A percentile compares a stretch with the other conserved stretches of the same genome.
Conservation (phyloP, 768 basidiomycete species). For the Mycena metata region DNA sequence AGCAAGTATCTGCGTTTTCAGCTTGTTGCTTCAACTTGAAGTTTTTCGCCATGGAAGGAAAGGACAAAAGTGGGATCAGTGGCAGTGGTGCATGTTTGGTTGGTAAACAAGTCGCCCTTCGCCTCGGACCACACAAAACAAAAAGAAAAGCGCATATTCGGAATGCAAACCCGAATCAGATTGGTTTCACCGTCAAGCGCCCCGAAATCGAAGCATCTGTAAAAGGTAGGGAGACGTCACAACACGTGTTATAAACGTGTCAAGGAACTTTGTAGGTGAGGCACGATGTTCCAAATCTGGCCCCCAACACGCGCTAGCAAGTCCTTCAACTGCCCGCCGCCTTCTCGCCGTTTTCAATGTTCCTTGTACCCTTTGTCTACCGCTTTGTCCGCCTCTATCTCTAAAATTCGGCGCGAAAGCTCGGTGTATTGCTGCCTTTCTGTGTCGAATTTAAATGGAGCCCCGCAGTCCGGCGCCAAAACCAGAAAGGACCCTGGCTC, state of each 20-base stretch:
- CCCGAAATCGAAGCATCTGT: constrained; percentile 19
- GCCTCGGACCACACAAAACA: neutral
- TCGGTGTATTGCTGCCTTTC: neutral
- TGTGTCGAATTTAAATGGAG: constrained; percentile 15
- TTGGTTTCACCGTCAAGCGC: constrained; percentile 8
- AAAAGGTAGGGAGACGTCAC: constrained; percentile 17
- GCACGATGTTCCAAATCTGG: constrained; percentile 34
- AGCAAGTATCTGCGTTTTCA: constrained; percentile 1
- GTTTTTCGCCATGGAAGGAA: too few relatives aligned
- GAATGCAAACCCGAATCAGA: constrained; percentile 18
- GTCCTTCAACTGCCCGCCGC: constrained; percentile 29
- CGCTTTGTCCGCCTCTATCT: neutral
- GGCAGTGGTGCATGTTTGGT: neutral
- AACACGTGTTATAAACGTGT: constrained; percentile 33
- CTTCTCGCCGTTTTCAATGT: constrained; percentile 31
- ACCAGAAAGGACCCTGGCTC: neutral
- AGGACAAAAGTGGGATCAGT: too few relatives aligned
- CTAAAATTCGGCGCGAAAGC: neutral
- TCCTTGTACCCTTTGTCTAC: constrained; percentile 19
- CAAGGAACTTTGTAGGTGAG: constrained; percentile 19
- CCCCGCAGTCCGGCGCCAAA: constrained; percentile 6
- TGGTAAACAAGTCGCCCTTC: neutral
- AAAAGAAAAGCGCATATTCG: neutral
- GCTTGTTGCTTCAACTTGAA: neutral
- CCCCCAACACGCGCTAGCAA: constrained; percentile 15